Evolutionary conservation across 306 rosid genomes (phyloP), one percentile per base, ranked within the genome.

Genomic region (Abrus precatorius): DNA sequence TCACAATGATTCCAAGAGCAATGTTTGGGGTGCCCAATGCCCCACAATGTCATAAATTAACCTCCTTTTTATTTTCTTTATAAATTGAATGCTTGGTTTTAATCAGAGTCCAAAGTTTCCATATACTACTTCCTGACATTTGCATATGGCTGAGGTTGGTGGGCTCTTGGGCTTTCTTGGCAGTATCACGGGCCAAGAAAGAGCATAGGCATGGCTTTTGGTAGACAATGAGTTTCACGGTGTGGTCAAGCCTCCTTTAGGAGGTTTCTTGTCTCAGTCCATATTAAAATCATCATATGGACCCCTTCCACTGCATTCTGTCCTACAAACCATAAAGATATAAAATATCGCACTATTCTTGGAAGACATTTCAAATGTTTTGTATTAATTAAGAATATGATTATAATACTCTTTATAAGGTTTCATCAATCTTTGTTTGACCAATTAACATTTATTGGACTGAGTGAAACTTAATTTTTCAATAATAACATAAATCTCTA

Each of bases 11-110:
- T 73, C 80, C 82, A 57, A 67, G 12, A 38, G 1, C 68, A 30
- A 14, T 84, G 49, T 85, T 69, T 65, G 2, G 44, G 56, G 84
- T 81, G 45, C 54, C 69, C 67, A 61, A 30, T 81, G 88, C 75
- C 85, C 90, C 87, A 84, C 88, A 7, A 0, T 44, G 32, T 8
- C 69, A 30, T 61, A 3, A 30, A 5, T 53, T 53, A 29, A 44
- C 69, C 71, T 62, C 5, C 13, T 9, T 10, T 34, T 33, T 4
- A 0, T 28, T 2, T 7, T 30, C 3, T 59, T 57, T 28, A 7
- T 6, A 28, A 29, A 0, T 55, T 20, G 1, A 20, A 30, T 60
- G 70, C 48, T 34, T 45, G 5, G 56, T 59, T 45, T 59, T 74
- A 3, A n/a, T 43, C 9, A 20, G 20, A 43, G 28, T 29, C 7